Evolutionary conservation across 2,329 filamentous ascomycete genomes (phyloP).

Genomic region (Ophioceras dolichostomum): DNA sequence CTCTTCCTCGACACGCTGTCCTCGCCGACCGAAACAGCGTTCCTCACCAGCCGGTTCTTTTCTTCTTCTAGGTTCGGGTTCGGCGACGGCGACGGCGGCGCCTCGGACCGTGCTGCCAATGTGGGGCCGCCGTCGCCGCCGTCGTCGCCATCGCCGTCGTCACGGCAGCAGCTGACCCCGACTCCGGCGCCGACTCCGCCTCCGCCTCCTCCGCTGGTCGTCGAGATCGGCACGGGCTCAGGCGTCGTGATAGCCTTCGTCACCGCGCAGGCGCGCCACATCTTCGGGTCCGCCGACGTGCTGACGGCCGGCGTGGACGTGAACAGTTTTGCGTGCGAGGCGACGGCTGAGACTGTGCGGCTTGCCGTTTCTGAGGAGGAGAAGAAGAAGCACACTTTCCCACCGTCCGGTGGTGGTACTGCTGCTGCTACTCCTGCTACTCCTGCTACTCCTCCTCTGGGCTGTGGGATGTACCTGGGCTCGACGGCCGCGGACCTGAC

Average conservation of each 20-base stretch:
- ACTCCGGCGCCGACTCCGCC: too few relatives aligned
- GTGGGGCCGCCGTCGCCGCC: too few relatives aligned
- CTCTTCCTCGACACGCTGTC: conserved; percentile 87
- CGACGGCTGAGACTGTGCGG: conserved; percentile 58
- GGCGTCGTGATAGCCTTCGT: conserved; percentile 89
- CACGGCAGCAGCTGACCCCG: too few relatives aligned
- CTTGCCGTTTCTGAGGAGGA: conserved; percentile 25
- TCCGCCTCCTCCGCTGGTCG: conserved; percentile 47
- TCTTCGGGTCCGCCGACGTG: conserved; percentile 58
- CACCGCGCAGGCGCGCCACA: conserved; percentile 56
- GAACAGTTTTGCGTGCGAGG: conserved; percentile 70
- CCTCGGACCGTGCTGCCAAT: too few relatives aligned
- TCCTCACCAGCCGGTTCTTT: conserved; percentile 56
- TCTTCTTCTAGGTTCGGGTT: too few relatives aligned
- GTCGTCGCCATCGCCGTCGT: too few relatives aligned
- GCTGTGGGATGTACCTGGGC: conserved; percentile 51
- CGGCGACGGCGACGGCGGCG: conserved; percentile 4
- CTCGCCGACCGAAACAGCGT: conserved; percentile 51
- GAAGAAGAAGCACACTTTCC: too few relatives aligned
- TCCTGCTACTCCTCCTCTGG: too few relatives aligned
- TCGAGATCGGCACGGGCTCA: conserved; percentile 85
- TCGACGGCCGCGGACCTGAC: conserved; percentile 60
- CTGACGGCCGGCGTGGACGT: conserved; percentile 72
- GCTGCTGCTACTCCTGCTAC: conserved; percentile 17
- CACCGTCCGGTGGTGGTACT: conserved; percentile 6